A percentile compares a stretch with the other conserved stretches of the same genome.
Conservation (phyloP, 768 basidiomycete species). For the Mycena alexandri region DNA sequence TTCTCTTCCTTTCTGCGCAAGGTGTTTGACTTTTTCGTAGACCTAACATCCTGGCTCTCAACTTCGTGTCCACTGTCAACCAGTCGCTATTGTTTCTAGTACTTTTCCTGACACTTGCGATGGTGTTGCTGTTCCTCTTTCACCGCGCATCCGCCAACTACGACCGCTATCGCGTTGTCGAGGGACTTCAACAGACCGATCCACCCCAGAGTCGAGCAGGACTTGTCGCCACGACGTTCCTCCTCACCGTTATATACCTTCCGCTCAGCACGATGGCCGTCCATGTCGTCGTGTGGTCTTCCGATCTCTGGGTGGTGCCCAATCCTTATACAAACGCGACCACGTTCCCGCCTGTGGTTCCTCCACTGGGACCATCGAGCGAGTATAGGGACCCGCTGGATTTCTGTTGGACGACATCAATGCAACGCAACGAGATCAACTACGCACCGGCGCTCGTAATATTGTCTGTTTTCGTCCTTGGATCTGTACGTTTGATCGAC, state of each 20-base stretch:
- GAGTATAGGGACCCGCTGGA: slow-evolving; percentile 74
- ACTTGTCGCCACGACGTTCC: slow-evolving; percentile 71
- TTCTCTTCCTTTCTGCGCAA: background rate
- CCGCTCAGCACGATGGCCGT: slow-evolving; percentile 84
- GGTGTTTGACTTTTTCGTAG: slow-evolving; percentile 49
- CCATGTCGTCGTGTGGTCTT: slow-evolving; percentile 82
- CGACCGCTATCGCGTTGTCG: slow-evolving; percentile 62
- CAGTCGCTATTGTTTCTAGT: slow-evolving; percentile 73
- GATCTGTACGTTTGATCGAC: slow-evolving; percentile 56
- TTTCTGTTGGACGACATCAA: slow-evolving; percentile 86
- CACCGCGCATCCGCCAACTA: slow-evolving; percentile 61
- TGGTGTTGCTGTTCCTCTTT: slow-evolving; percentile 70
- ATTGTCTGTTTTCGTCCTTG: slow-evolving; percentile 65
- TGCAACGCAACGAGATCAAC: slow-evolving; percentile 77
- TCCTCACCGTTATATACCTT: slow-evolving; percentile 77
- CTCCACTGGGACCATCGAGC: slow-evolving; percentile 67
- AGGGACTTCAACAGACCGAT: slow-evolving; percentile 66
- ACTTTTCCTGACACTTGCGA: slow-evolving; percentile 67
- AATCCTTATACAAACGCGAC: slow-evolving; percentile 78
- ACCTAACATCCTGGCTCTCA: slow-evolving; percentile 81
- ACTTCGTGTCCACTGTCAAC: slow-evolving; percentile 72
- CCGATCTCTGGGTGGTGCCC: slow-evolving; percentile 79
- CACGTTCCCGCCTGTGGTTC: slow-evolving; percentile 59
- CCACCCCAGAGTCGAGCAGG: slow-evolving; percentile 61
- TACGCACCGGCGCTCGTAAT: slow-evolving; percentile 73